A percentile compares a stretch with the other conserved stretches of the same genome.
Conservation (phyloP, 2,329 filamentous ascomycete genomes). For the Xylaria sp. region DNA sequence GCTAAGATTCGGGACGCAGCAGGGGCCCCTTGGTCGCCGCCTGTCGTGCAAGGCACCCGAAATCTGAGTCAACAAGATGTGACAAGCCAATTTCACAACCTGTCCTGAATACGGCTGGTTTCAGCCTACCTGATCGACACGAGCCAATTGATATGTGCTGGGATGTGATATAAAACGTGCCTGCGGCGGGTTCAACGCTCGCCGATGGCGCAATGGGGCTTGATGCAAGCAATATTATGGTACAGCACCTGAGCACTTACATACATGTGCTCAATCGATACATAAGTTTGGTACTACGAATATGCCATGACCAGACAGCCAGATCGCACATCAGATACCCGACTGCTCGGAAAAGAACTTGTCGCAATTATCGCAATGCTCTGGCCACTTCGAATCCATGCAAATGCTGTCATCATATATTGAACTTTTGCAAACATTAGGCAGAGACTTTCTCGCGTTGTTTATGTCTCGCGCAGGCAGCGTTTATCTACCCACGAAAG, state of each 20-base stretch:
- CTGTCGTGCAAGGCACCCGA: constrained; percentile 11
- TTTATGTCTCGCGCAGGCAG: too few relatives aligned
- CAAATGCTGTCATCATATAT: background rate
- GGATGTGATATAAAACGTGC: constrained; percentile 7
- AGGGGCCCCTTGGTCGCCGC: constrained; percentile 13
- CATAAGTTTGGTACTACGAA: too few relatives aligned
- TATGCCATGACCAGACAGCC: background rate
- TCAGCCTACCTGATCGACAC: constrained; percentile 24
- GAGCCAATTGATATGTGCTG: constrained; percentile 19
- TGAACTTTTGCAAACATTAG: background rate
- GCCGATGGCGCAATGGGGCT: background rate
- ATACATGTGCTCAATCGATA: too few relatives aligned
- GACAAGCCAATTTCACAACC: constrained; percentile 28
- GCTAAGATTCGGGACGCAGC: constrained; percentile 16
- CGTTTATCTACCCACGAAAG: too few relatives aligned
- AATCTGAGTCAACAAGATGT: constrained; percentile 28
- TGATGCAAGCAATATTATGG: background rate
- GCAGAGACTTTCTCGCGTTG: background rate
- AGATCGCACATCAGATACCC: background rate
- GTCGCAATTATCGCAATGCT: background rate
- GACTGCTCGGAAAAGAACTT: background rate
- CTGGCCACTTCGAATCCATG: too few relatives aligned
- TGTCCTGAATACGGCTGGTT: constrained; percentile 18
- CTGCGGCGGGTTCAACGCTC: background rate
- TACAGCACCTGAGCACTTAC: too few relatives aligned